Base-by-base conservation (phyloP, 164 flowering plant genomes). In the Buxus sempervirens region DNA sequence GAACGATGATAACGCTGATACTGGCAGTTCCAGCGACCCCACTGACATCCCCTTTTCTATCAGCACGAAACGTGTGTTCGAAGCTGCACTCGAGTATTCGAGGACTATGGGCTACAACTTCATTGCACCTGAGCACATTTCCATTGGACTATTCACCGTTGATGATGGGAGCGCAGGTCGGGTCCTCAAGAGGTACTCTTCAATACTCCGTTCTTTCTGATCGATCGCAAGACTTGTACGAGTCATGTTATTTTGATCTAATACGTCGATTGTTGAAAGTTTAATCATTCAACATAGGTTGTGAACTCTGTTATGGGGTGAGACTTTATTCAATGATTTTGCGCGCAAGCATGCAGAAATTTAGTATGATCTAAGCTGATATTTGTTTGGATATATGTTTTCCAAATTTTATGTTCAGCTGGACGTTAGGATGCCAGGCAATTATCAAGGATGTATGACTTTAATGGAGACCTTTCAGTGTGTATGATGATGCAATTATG, bases 71-170 rank as follows among this genome's bases (percentile, higher is more conserved):
- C 83, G 89, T 1, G 93, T 88, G 24, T 87, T 91, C 20, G 96
- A 91, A 62, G 93, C 90, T 36, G 96, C 97, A 0, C 79, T 84
- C 18, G 90, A 88, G 81, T 88, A 88, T 70, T 89, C 95, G 0
- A 86, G 80, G 82, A 79, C 81, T n/a, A 80, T 83, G 86, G 90
- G 85, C 4, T 74, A 85, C 63, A 82, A 91, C 67, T 91, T 81
- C 67, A 79, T 91, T 22, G 86, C 89, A 0, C 96, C 96, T 0
- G 96, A 91, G 75, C 97, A 91, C 71, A 85, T 91, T 61, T 81
- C 88, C 2, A 76, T 91, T 54, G 97, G 85, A 1, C 73, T 91
- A 13, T 82, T 91, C 68, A 82, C 89, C 0, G 85, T 84, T 41
- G 93, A 88, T 75, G 90, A 91, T 77, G 97, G 91, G 0, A 83